Percentiles rank a stretch among this genome's conserved stretches.
Evolutionary conservation across 495 filamentous ascomycete species (phyloP).

Genomic region (Terfezia boudieri): DNA sequence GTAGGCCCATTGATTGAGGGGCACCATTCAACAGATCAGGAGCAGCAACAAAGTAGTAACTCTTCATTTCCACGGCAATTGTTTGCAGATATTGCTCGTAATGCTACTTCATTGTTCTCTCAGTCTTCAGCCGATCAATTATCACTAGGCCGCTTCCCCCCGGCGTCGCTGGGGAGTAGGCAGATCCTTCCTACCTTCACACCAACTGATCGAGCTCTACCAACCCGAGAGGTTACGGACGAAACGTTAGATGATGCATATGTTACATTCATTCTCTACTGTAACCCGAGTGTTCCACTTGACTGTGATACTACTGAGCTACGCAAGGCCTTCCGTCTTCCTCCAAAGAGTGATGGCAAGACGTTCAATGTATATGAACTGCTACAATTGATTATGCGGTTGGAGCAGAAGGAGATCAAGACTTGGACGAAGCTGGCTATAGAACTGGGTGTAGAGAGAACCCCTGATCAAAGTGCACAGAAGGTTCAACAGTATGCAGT

Average conservation of each 20-base stretch:
- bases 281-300: constrained; percentile 53
- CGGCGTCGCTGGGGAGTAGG: constrained; percentile 9
- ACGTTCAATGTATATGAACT: constrained; percentile 66
- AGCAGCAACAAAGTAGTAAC: not conserved
- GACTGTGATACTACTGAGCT: constrained; percentile 54
- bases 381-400: constrained; percentile 59
- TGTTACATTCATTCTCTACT: constrained; percentile 73
- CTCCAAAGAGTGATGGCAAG: constrained; percentile 83
- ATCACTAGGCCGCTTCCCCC: not conserved
- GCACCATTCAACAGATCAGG: not conserved
- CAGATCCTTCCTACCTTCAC: constrained; percentile 12
- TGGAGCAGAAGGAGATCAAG: constrained; percentile 76
- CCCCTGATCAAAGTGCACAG: constrained; percentile 77
- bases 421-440: constrained; percentile 87
- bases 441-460: constrained; percentile 75
- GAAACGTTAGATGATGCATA: constrained; percentile 71
- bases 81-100: not conserved
- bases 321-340: constrained; percentile 55
- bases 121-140: not conserved
- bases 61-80: not conserved
- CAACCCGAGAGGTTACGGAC: constrained; percentile 45
- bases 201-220: constrained; percentile 26
- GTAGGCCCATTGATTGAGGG: not conserved
- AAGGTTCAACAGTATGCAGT: constrained; percentile 98
- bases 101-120: not conserved